Conservation (phyloP, 2,329 filamentous ascomycete genomes). For the Aaosphaeria arxii region DNA sequence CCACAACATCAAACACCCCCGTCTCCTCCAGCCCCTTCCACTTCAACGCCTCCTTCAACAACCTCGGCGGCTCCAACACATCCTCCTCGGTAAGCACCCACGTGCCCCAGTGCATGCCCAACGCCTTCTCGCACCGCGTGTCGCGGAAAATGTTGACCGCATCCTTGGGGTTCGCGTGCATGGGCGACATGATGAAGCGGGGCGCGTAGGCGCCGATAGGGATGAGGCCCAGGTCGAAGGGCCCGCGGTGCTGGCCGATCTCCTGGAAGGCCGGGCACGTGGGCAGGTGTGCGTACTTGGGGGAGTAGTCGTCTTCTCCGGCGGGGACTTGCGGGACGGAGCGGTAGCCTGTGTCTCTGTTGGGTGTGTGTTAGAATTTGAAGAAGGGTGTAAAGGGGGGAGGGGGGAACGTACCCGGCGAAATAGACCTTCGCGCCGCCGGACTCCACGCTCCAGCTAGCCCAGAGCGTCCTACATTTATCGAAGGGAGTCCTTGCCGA, state of each 20-base stretch:
- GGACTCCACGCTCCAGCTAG: conserved; percentile 76
- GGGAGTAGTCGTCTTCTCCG: conserved; percentile 67
- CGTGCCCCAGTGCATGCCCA: conserved; percentile 88
- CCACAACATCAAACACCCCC: conserved; percentile 80
- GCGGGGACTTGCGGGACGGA: conserved; percentile 64
- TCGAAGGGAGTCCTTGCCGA: conserved; percentile 69
- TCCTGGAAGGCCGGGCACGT: conserved; percentile 80
- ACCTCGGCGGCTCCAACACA: conserved; percentile 74
- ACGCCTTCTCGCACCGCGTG: conserved; percentile 70
- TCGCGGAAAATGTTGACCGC: conserved; percentile 86
- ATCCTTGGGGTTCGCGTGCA: conserved; percentile 86
- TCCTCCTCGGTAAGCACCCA: conserved; percentile 87
- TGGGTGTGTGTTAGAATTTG: conserved; percentile 18
- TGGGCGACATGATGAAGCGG: conserved; percentile 68
- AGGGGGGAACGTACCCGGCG: conserved; percentile 50
- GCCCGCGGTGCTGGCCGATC: conserved; percentile 75
- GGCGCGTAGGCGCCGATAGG: conserved; percentile 89
- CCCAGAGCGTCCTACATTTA: conserved; percentile 76
- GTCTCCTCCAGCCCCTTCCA: conserved; percentile 69
- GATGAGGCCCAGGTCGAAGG: conserved; percentile 88
- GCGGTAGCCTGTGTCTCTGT: conserved; percentile 86
- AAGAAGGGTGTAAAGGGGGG: not conserved
- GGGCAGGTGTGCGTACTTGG: conserved; percentile 62
- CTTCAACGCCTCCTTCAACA: conserved; percentile 69
- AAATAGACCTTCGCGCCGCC: conserved; percentile 81